Base-by-base conservation (phyloP, 108 stramenopile genomes). In the Stephanodiscus minutulus region DNA sequence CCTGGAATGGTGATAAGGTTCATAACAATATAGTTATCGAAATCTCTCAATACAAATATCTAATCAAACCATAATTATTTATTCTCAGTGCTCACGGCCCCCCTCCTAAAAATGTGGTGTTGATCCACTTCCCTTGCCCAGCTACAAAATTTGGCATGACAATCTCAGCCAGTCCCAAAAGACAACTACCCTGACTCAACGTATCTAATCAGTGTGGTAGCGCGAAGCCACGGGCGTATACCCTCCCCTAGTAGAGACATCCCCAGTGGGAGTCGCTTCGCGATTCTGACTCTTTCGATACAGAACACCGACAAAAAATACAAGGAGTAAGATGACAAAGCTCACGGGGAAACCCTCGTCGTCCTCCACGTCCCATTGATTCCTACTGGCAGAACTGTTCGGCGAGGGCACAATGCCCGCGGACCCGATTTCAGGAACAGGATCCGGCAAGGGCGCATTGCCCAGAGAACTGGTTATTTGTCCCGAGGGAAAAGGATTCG, bases 171-270 rank as follows among this genome's bases (percentile, higher is more conserved):
- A 4, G 31, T 39, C 5, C 1, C 1, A 11, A 39, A 39, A 39
- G 9, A 8, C 9, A 8, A 39, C 39, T 39, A 4, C 39, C 7
- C 39, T 39, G 1, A 39, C 3, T 39, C 39, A 39, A 39, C 8
- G 1, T 39, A 33, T 39, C 39, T 39, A 39, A 39, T 39, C 39
- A 39, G 39, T 39, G 39, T 39, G 39, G 39, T 39, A 39, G 39
- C 39, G 39, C 9, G 39, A 39, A 39, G 39, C 39, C 57, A 58
- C 57, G 28, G 28, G 57, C 35, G 36, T 33, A 58, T 58, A 58
- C 57, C 57, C 57, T 58, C 57, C 57, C 15, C 57, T 27, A 29
- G 35, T n/a, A n/a, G n/a, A 37, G n/a, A n/a, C n/a, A 58, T 58
- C 35, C 13, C 36, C 7, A 52, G 50, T 52, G 18, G 20, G n/a